phyloP scores from a whole-genome alignment of 1,284 basidiomycete genomes.

The Rhizopogon hawkerae region DNA sequence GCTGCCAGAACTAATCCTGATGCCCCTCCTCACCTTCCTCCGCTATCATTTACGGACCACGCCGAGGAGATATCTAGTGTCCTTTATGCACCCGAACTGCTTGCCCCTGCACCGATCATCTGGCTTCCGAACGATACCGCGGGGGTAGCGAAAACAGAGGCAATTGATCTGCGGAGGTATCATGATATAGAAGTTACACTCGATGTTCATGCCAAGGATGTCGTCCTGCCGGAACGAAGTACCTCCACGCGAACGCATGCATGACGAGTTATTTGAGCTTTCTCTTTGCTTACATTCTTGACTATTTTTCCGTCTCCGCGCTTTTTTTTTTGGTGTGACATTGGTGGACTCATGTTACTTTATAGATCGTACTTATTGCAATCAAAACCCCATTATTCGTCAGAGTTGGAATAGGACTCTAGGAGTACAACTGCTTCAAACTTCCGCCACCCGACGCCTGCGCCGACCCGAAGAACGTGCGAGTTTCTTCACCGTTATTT shows the following conservation, averaged over 20 bases:
- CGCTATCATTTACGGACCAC: slow-evolving; percentile 60
- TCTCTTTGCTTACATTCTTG: neutral
- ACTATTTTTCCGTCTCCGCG: neutral
- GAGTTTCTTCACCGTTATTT: neutral
- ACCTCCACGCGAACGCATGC: slow-evolving; percentile 12
- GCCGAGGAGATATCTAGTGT: slow-evolving; percentile 68
- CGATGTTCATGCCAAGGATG: slow-evolving; percentile 54
- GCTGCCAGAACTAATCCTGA: slow-evolving; percentile 71
- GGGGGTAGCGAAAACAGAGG: slow-evolving; percentile 63
- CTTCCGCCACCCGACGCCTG: neutral
- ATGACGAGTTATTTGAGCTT: slow-evolving; percentile 1
- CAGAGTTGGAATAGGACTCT: neutral
- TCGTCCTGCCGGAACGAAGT: slow-evolving; percentile 33
- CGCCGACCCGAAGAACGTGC: neutral
- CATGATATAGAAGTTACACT: slow-evolving; percentile 58
- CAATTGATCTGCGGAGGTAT: slow-evolving; percentile 60
- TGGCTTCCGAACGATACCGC: slow-evolving; percentile 73
- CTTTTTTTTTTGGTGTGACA: neutral
- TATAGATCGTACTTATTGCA: slow-evolving; percentile 8
- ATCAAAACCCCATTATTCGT: neutral
- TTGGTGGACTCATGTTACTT: slow-evolving; percentile 4
- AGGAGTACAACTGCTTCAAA: neutral
- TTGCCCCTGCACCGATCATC: slow-evolving; percentile 66
- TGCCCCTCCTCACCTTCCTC: slow-evolving; percentile 65
- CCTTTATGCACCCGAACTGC: slow-evolving; percentile 72